Base-by-base conservation (phyloP, 495 filamentous ascomycete genomes). In the Immersiella caudata region DNA sequence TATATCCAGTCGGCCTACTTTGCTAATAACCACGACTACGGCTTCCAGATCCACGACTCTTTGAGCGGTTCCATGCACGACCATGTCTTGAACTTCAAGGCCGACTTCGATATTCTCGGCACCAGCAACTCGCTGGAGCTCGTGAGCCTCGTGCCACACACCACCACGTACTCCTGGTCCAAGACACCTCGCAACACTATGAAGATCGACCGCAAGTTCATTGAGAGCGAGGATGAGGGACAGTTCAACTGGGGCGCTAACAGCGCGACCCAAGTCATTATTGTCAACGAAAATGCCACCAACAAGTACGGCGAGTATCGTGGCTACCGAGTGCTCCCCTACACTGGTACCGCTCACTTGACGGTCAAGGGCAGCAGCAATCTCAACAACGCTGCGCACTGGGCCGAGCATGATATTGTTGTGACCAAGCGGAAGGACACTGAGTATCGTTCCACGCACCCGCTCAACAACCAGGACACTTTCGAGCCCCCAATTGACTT, bases 21-120 rank as follows among this genome's bases (percentile, higher is more conserved):
- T 62, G 79, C 80, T 22, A 74, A 81, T 57, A 84, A 85, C 68
- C 72, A 81, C n/a, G 82, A 85, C 36, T 87, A 86, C 68, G 84
- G 86, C n/a, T 86, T 82, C 73, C 79, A 80, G 50, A 84, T 86
- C 67, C 81, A 86, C 64, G 82, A 88, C 58, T 74, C 75, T 40
- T 73, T 86, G 1, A 76, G 79, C 29, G 81, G 84, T n/a, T 78
- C 76, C 60, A 87, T 88, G 81, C 86, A 89, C 74, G 84, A 86
- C 69, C 86, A 89, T 66, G 83, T 87, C 6, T 73, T 88, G 25
- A 86, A 85, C 71, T 88, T 81, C 78, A 87, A 87, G 73, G 80
- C 78, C 52, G 86, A 87, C 71, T 76, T 87, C 24, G 83, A 87
- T 71, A 79, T 87, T 55, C 74, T 80, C 11, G 86, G 85, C 40